Percentiles rank a stretch among this genome's conserved stretches.
Evolutionary conservation across 768 basidiomycete genomes (phyloP).

Genomic region (Pholiota microspora): DNA sequence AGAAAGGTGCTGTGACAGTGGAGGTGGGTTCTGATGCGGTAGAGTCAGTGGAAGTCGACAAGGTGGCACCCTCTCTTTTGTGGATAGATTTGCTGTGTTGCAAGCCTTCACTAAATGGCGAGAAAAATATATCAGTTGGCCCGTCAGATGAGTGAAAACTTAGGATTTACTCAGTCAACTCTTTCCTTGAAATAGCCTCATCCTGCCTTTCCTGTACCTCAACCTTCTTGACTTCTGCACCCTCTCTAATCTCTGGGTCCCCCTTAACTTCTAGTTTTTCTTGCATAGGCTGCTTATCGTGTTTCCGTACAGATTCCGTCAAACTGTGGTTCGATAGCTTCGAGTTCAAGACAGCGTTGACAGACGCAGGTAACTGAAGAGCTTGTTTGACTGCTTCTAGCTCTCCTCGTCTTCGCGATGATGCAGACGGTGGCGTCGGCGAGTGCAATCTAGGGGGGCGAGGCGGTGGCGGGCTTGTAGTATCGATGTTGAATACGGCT

Average conservation of each 20-base stretch:
- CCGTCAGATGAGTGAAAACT: not conserved
- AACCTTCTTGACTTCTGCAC: conserved; percentile 1
- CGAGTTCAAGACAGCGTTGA: conserved; percentile 42
- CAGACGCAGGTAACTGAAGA: conserved; percentile 56
- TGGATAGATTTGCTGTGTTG: conserved; percentile 30
- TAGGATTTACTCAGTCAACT: conserved; percentile 10
- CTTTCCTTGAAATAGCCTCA: not conserved
- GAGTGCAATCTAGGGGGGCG: conserved; percentile 64
- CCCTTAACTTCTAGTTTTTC: conserved; percentile 1
- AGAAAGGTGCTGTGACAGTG: conserved; percentile 7
- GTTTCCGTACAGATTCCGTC: not conserved
- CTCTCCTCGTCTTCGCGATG: conserved; percentile 38
- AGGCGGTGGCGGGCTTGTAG: conserved; percentile 49
- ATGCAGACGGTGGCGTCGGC: conserved; percentile 34
- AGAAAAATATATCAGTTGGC: not conserved
- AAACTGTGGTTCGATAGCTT: conserved; percentile 23
- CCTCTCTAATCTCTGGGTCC: not conserved
- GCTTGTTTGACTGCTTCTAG: conserved; percentile 58
- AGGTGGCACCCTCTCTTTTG: conserved; percentile 67
- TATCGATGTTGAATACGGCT: conserved; percentile 46
- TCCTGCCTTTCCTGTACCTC: not conserved
- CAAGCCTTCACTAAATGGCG: conserved; percentile 7
- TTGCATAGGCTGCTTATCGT: not conserved
- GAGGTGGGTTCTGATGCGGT: conserved; percentile 24
- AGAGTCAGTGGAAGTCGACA: conserved; percentile 26